Evolutionary conservation across 306 rosid species (phyloP).

Genomic region (Sechiopsis laciniata): DNA sequence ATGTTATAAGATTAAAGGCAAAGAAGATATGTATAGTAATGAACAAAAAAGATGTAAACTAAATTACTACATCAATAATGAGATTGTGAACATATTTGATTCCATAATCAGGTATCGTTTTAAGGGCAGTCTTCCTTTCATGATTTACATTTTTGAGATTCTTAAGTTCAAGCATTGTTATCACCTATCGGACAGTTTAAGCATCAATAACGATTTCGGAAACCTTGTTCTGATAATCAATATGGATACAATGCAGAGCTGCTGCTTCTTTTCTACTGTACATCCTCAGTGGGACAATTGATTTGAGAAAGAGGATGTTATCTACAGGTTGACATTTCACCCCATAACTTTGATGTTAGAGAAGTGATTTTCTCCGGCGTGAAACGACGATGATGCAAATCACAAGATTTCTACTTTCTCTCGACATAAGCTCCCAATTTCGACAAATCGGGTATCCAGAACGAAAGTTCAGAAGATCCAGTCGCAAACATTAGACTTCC

Average conservation of each 20-base stretch:
- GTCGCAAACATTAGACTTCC: conserved; percentile 89
- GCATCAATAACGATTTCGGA: neutral
- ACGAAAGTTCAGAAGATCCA: conserved; percentile 85
- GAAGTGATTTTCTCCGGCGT: neutral
- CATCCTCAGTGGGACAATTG: neutral
- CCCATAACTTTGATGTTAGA: conserved; percentile 16
- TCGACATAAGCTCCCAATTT: conserved; percentile 78
- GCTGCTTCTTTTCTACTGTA: neutral
- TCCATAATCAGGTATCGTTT: too few relatives aligned
- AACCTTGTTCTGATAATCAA: conserved; percentile 3
- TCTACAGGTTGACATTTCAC: neutral
- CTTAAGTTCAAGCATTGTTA: neutral
- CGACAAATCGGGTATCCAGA: conserved; percentile 91
- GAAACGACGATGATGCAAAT: neutral
- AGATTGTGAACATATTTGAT: too few relatives aligned
- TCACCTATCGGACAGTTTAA: neutral
- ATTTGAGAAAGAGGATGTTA: conserved; percentile 4
- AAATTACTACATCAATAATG: too few relatives aligned
- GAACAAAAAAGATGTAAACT: too few relatives aligned
- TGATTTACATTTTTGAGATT: neutral
- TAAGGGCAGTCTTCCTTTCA: neutral
- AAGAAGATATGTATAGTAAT: neutral
- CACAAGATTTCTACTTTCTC: conserved; percentile 48
- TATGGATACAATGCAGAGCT: neutral
- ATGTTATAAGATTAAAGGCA: neutral